These are phyloP conservation scores for Thalassiosira profunda DNA, from an alignment of 108 stramenopile species.

Conservation along the genomic window DNA sequence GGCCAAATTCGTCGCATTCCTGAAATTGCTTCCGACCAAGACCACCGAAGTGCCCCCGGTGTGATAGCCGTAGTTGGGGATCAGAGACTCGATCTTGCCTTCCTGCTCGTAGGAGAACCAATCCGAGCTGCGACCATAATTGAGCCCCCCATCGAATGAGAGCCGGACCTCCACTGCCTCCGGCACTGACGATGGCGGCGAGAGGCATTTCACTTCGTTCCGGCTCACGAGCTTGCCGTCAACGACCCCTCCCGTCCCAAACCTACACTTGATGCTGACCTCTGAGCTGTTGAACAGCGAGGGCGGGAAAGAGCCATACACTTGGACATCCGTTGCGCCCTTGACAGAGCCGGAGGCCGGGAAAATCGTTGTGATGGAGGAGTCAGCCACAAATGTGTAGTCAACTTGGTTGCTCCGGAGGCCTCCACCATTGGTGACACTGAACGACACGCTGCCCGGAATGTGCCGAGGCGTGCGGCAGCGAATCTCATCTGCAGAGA, in stretches of 20 bases:
- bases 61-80: constrained; percentile 22
- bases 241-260: constrained; percentile 28
- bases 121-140: constrained; percentile 20
- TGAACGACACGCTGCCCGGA: constrained; percentile 20
- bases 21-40: constrained; percentile 36
- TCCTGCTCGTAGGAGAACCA: constrained; percentile 44
- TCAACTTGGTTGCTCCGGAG: neutral
- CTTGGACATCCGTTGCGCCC: constrained; percentile 27
- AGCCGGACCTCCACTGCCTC: constrained; percentile 37
- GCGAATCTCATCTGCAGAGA: constrained; percentile 30
- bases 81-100: constrained; percentile 25
- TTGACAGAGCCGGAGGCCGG: constrained; percentile 33
- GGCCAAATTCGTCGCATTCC: constrained; percentile 18
- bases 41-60: constrained; percentile 16
- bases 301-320: constrained; percentile 41
- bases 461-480: constrained; percentile 30
- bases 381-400: constrained; percentile 28
- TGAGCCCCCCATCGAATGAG: constrained; percentile 21
- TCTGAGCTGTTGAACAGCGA: neutral
- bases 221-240: constrained; percentile 18
- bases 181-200: constrained; percentile 6
- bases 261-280: constrained; percentile 21
- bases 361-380: constrained; percentile 20
- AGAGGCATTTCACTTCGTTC: constrained; percentile 25
- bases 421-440: constrained; percentile 23